A percentile compares a stretch with the other conserved stretches of the same genome.
Conservation (phyloP, 139 green algal species). For the Pseudopediastrum boryanum region DNA sequence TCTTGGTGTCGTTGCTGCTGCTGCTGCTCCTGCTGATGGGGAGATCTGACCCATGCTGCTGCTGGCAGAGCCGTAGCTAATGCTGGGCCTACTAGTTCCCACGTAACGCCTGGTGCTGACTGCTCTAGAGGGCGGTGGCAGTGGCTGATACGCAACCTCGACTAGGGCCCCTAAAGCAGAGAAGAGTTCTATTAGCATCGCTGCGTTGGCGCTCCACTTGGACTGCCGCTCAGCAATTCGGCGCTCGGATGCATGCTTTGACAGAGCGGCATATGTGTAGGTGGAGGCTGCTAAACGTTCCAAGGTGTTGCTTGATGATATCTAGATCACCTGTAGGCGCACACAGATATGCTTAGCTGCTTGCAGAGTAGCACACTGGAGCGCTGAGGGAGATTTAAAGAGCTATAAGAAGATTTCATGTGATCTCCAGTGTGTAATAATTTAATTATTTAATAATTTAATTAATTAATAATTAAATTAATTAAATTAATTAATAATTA, state of each 20-base stretch:
- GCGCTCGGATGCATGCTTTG: background rate
- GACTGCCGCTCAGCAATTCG: slow-evolving; percentile 6
- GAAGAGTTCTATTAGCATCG: slow-evolving; percentile 38
- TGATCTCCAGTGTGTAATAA: no score
- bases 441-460: no score
- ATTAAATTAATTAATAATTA: no score
- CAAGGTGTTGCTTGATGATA: background rate
- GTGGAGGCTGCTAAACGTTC: background rate
- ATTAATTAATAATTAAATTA: no score
- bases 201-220: slow-evolving; percentile 37
- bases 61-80: background rate
- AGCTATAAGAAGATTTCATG: no score
- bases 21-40: background rate
- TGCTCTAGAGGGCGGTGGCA: background rate
- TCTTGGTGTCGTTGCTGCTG: background rate
- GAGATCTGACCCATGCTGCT: background rate
- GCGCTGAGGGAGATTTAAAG: no score
- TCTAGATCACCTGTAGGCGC: slow-evolving; percentile 26
- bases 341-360: no score
- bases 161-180: slow-evolving; percentile 28
- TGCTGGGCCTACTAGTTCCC: background rate
- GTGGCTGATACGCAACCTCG: slow-evolving; percentile 3
- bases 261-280: background rate
- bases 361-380: no score
- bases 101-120: background rate